Evolutionary conservation across 768 basidiomycete genomes (phyloP).

Genomic region (Trametes cinnabarina): DNA sequence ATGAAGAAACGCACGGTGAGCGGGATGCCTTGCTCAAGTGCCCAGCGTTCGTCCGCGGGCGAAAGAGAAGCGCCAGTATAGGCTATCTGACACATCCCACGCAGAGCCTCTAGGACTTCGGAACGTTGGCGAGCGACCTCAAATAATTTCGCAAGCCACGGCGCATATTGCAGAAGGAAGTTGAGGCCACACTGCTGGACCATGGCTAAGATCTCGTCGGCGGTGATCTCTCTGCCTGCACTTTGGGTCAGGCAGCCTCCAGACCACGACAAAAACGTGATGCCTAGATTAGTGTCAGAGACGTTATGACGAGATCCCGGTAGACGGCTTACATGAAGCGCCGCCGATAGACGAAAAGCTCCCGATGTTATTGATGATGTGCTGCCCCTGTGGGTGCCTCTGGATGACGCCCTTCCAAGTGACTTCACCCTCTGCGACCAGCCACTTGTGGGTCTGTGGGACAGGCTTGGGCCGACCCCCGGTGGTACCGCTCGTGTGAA

Average conservation of each 20-base stretch:
- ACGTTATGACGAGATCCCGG: background rate
- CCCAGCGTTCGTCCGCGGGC: conserved; percentile 21
- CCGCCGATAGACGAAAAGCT: conserved; percentile 21
- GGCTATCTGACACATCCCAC: conserved; percentile 17
- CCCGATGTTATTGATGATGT: conserved; percentile 22
- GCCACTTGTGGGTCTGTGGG: conserved; percentile 23
- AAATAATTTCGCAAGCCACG: conserved; percentile 21
- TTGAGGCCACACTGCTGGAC: conserved; percentile 19
- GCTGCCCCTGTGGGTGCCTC: conserved; percentile 3
- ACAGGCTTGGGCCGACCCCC: conserved; percentile 29
- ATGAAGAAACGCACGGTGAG: conserved; percentile 7
- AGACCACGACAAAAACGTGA: conserved; percentile 10
- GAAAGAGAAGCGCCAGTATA: conserved; percentile 22
- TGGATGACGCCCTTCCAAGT: conserved; percentile 17
- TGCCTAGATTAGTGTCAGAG: conserved; percentile 4
- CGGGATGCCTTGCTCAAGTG: conserved; percentile 20
- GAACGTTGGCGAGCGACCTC: conserved; percentile 12
- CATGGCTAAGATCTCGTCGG: conserved; percentile 19
- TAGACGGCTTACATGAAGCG: conserved; percentile 1
- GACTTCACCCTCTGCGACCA: conserved; percentile 8
- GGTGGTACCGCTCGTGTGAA: conserved; percentile 31
- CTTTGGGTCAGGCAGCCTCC: conserved; percentile 17
- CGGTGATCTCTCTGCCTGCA: conserved; percentile 16
- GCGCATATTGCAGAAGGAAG: conserved; percentile 19
- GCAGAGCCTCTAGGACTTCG: conserved; percentile 15